phyloP scores from a whole-genome alignment of 768 basidiomycete species.

The Suillus paluster region DNA sequence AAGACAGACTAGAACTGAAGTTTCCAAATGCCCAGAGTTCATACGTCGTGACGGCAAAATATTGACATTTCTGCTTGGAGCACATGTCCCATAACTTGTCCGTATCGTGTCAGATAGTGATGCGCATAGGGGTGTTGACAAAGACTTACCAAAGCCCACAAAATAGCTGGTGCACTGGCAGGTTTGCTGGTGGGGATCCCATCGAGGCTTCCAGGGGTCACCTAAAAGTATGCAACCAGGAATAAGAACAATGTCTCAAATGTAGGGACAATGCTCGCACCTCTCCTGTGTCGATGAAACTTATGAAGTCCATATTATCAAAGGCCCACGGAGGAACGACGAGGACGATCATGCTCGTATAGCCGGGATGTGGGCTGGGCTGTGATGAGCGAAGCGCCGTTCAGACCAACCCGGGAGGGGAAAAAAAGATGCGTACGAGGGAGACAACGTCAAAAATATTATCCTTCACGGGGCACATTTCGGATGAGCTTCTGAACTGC shows the following conservation, averaged over 20 bases:
- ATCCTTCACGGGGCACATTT: neutral
- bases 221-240: neutral
- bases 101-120: neutral
- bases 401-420: neutral
- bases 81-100: constrained; percentile 10
- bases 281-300: constrained; percentile 2
- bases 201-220: neutral
- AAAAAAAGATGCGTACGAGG: neutral
- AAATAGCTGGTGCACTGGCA: neutral
- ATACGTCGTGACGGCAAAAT: constrained; percentile 12
- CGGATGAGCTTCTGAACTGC: neutral
- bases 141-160: constrained; percentile 11
- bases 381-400: neutral
- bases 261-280: neutral
- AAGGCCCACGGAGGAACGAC: constrained; percentile 10
- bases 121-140: too few relatives aligned
- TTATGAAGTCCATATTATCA: constrained; percentile 3
- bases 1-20: constrained; percentile 2
- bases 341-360: constrained; percentile 5
- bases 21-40: constrained; percentile 10
- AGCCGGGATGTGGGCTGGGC: neutral
- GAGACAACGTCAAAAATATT: neutral
- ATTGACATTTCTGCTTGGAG: constrained; percentile 4
- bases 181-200: neutral
- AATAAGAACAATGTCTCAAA: neutral